Evolutionary conservation across 495 filamentous ascomycete species (phyloP), one percentile per base, ranked within the genome.

Genomic region (Sporormia fimetaria): DNA sequence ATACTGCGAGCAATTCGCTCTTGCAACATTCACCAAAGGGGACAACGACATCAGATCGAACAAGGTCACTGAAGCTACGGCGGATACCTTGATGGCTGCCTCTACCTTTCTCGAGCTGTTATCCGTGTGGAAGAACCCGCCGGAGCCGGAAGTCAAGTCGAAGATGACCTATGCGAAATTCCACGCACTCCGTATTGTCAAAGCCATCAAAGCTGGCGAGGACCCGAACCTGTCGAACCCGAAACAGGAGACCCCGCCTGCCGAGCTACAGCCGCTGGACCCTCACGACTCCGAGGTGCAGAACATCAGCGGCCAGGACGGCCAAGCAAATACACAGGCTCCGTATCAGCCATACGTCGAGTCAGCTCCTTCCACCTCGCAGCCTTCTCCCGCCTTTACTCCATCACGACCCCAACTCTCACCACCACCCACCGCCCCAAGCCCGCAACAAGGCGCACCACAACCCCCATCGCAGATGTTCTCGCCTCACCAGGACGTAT

Each of bases 81-180:
- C 81, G 49, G 85, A 87, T 52, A 96, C 87, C 0, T 87, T 99
- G 52, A 75, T 80, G 56, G 92, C 90, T 15, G 87, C 92, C 0
- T 80, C 81, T 0, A 88, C 82, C 0, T 94, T 99, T 59, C 76
- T 96, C 41, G 84, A 96, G 51, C 65, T 96, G 14, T 72, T 80
- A 30, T 78, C 80, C 38, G 81, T 92, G 33, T 99, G 88, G 82
- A 80, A 76, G 81, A 79, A 76, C 0, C 57, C 73, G 3, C 64
- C 74, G 20, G 83, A 94, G 34, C 57, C 69, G 10, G 90, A 98
- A 55, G 75, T 80, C 33, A 73, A 76, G 28, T 75, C 83, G 17
- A 94, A 93, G 64, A 83, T 87, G 60, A 94, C 87, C 58, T 99
- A 81, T 59, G 84, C 88, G 26, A 96, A 96, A 60, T 96, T 82